Evolutionary conservation across 1,284 basidiomycete genomes (phyloP), one percentile per base, ranked within the genome.

Genomic region (Neolentinus lepideus): DNA sequence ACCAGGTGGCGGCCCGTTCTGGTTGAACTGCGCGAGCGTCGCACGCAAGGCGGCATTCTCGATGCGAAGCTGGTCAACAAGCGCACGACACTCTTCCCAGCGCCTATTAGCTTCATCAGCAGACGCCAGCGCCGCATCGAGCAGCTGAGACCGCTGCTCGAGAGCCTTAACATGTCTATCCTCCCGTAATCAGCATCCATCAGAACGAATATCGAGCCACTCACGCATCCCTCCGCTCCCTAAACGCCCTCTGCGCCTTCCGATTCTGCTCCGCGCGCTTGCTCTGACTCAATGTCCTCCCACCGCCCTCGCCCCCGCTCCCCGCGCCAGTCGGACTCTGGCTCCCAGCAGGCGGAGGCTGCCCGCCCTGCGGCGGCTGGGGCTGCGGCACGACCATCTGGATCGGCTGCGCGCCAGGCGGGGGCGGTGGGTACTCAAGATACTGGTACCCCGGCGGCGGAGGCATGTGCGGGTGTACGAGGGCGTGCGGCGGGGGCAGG

Each of bases 231-330:
- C 90, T 75, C 35, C 90, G 81, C 67, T 92, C 90, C 59, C 90
- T 73, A 67, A 92, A 92, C 1, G 90, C 90, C 27, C 90, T 77
- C 70, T 92, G 90, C 0, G 90, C 90, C 65, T 90, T 92, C 62
- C 90, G 75, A 68, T 92, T 92, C 73, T 92, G 90, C 63, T 92
- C 90, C 35, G 90, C 90, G 11, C 89, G 80, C 66, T 92, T 92
- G 66, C 83, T 88, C 65, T 79, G 81, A 67, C 85, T 89, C 51
- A 92, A 75, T 24, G 78, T 70, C 52, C 86, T 50, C 24, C 47
- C 47, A 26, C 16, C 73, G 35, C 69, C 66, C 24, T 70, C 63
- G 26, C 70, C 59, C 6, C 27, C 24, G 14, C 47, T 26, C 47
- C 21, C 47, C 4, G 21, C 22, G 54, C 64, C 25, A 64, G 58